Percentiles rank a stretch among this genome's conserved stretches.
These are phyloP conservation scores for Linum usitatissimum DNA, from an alignment of 345 rosid genomes.

Conservation along the genomic window DNA sequence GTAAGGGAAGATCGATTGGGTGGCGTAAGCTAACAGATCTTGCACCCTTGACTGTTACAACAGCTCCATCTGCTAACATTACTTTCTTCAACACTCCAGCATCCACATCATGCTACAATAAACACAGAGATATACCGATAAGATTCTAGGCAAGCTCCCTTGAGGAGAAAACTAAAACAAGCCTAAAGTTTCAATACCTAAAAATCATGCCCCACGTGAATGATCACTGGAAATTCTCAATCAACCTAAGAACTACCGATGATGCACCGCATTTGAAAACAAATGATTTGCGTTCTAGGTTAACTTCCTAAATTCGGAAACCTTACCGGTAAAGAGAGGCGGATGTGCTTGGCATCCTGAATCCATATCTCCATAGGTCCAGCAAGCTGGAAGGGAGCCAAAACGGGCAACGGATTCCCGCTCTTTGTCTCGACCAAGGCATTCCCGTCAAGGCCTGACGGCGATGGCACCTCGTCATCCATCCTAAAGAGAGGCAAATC, in stretches of 20 bases:
- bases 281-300: background rate
- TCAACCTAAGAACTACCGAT: no score
- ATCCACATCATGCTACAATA: constrained; percentile 88
- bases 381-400: constrained; percentile 88
- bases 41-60: constrained; percentile 85
- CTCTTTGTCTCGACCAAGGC: constrained; percentile 32
- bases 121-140: background rate
- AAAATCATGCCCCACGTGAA: no score
- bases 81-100: constrained; percentile 91
- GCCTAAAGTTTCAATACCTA: no score
- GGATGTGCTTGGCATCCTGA: constrained; percentile 82
- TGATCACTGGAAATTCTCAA: no score
- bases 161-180: no score
- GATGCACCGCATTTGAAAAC: background rate
- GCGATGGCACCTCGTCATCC: constrained; percentile 19
- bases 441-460: constrained; percentile 13
- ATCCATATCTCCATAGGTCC: constrained; percentile 98
- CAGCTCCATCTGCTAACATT: constrained; percentile 80
- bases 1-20: constrained; percentile 72
- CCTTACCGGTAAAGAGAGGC: constrained; percentile 64
- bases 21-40: constrained; percentile 89
- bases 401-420: constrained; percentile 41
- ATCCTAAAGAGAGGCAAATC: constrained; percentile 70
- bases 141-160: background rate
- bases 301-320: background rate